A percentile compares a stretch with the other conserved stretches of the same genome.
These are phyloP conservation scores for Pseudogymnoascus sp. DNA, from an alignment of 2,329 filamentous ascomycete genomes.

Conservation along the genomic window DNA sequence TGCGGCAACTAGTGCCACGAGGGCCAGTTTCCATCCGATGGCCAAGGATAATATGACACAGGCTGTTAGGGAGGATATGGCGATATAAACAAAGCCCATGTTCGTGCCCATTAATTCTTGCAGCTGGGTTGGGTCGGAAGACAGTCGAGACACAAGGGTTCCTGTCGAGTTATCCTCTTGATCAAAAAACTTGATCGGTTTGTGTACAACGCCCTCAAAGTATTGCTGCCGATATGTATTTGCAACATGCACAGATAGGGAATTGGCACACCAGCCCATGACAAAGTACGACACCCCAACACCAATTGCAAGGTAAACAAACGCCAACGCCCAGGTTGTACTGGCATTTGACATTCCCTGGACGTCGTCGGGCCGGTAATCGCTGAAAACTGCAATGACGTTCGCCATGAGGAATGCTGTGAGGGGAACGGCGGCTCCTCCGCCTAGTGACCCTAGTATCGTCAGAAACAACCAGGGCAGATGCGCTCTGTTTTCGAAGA, in stretches of 20 bases:
- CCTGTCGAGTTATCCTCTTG: constrained; percentile 40
- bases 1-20: constrained; percentile 57
- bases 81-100: constrained; percentile 49
- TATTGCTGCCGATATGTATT: constrained; percentile 36
- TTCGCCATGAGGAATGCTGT: constrained; percentile 50
- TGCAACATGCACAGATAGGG: constrained; percentile 27
- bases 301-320: constrained; percentile 49
- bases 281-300: constrained; percentile 47
- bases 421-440: constrained; percentile 39
- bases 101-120: constrained; percentile 43
- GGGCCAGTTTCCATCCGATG: constrained; percentile 69
- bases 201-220: constrained; percentile 38
- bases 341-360: constrained; percentile 1
- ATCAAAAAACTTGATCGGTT: constrained; percentile 37
- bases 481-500: constrained; percentile 47
- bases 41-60: constrained; percentile 59
- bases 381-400: constrained; percentile 42
- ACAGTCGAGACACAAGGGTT: constrained; percentile 38
- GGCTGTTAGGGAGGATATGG: constrained; percentile 58
- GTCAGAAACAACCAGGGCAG: constrained; percentile 45
- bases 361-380: constrained; percentile 16
- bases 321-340: constrained; percentile 56
- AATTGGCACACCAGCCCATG: constrained; percentile 38
- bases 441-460: constrained; percentile 33
- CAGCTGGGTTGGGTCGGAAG: constrained; percentile 42